Evolutionary conservation across 805 yeast genomes (phyloP).

Genomic region (Naumovozyma castellii): DNA sequence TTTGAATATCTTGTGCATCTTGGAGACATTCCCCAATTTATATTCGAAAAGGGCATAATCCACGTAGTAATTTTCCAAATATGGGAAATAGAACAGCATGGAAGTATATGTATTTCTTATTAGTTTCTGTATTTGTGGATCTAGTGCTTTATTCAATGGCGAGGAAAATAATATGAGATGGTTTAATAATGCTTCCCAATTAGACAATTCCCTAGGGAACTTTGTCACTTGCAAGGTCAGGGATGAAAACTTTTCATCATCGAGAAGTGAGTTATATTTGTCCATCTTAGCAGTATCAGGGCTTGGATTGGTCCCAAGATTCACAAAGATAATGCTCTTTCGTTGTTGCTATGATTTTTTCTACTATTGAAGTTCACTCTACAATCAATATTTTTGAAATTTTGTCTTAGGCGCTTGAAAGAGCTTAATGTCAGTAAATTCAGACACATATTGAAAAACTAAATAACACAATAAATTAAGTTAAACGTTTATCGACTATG

Average conservation of each 20-base stretch:
- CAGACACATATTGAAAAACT: no score
- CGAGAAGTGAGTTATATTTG: conserved; percentile 11
- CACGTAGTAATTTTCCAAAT: conserved; percentile 27
- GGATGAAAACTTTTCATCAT: conserved; percentile 18
- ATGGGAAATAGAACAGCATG: conserved; percentile 24
- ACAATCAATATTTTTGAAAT: no score
- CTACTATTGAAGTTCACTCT: no score
- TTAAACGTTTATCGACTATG: no score
- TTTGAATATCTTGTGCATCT: conserved; percentile 20
- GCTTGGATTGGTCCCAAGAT: no score
- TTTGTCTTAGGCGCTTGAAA: no score
- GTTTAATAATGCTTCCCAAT: conserved; percentile 28
- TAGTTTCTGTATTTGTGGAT: conserved; percentile 12
- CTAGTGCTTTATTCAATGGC: conserved; percentile 23
- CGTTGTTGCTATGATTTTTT: not conserved
- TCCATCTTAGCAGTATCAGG: no score
- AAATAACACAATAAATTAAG: no score
- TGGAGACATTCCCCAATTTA: conserved; percentile 22
- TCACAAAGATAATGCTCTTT: no score
- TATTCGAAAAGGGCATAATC: conserved; percentile 30
- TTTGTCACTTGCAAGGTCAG: conserved; percentile 20
- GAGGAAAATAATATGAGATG: conserved; percentile 15
- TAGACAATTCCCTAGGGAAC: conserved; percentile 18
- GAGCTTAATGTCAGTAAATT: no score
- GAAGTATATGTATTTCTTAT: conserved; percentile 23